Evolutionary conservation across 2,329 filamentous ascomycete genomes (phyloP).

Genomic region (Trichoderma lentiforme): DNA sequence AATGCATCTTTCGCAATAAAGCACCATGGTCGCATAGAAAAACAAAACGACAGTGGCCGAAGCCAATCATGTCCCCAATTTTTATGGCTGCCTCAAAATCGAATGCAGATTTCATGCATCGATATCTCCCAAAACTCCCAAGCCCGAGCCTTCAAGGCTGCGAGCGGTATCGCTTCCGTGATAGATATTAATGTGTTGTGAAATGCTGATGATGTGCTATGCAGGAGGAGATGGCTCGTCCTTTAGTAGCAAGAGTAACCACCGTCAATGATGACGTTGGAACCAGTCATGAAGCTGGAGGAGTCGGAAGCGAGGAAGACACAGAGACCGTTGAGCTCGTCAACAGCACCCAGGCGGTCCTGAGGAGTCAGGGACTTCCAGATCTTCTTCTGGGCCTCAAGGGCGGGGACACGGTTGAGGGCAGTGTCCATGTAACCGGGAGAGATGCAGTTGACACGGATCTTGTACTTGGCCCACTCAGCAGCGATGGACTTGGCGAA

Average conservation of each 20-base stretch:
- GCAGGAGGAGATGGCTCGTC: not conserved
- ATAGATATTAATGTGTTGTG: slow-evolving; percentile 15
- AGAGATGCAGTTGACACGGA: slow-evolving; percentile 80
- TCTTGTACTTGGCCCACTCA: slow-evolving; percentile 78
- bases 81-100: slow-evolving; percentile 6
- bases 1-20: slow-evolving; percentile 12
- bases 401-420: slow-evolving; percentile 71
- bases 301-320: slow-evolving; percentile 73
- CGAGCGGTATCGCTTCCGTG: slow-evolving; percentile 6
- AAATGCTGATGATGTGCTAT: slow-evolving; percentile 3
- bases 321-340: slow-evolving; percentile 74
- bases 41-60: not conserved
- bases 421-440: slow-evolving; percentile 87
- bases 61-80: slow-evolving; percentile 6
- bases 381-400: slow-evolving; percentile 79
- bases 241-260: slow-evolving; percentile 62
- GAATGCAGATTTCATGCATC: slow-evolving; percentile 1
- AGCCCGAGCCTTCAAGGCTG: not conserved
- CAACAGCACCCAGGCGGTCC: slow-evolving; percentile 66
- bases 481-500: slow-evolving; percentile 77
- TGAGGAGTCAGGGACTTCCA: slow-evolving; percentile 73
- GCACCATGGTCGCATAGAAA: slow-evolving; percentile 2
- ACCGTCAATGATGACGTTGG: slow-evolving; percentile 69
- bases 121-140: slow-evolving; percentile 14
- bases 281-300: slow-evolving; percentile 73